Conservation (phyloP, 176 grass and related monocot genomes). For the Olyra latifolia region DNA sequence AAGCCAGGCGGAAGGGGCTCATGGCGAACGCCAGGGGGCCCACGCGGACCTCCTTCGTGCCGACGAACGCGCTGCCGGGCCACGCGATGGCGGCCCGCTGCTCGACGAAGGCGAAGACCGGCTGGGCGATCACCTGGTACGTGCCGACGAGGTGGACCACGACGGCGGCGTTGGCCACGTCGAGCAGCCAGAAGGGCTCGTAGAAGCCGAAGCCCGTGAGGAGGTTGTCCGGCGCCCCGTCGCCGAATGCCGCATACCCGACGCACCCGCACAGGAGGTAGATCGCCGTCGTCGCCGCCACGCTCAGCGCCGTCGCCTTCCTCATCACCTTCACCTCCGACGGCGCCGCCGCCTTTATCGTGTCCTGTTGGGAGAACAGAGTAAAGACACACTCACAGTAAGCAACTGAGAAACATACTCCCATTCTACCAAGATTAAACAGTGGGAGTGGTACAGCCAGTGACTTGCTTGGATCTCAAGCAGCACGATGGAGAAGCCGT, state of each 20-base stretch:
- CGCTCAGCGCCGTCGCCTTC: constrained; percentile 67
- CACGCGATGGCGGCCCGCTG: constrained; percentile 37
- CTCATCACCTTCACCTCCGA: constrained; percentile 81
- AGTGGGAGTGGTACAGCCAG: neutral
- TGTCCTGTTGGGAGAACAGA: constrained; percentile 46
- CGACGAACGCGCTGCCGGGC: constrained; percentile 41
- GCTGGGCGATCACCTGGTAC: constrained; percentile 73
- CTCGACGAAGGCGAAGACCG: constrained; percentile 72
- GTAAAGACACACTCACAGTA: neutral
- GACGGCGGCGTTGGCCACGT: constrained; percentile 85
- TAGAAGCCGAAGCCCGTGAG: constrained; percentile 94
- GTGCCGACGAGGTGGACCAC: constrained; percentile 76
- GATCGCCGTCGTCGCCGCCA: constrained; percentile 60
- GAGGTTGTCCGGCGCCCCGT: constrained; percentile 66
- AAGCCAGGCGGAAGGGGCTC: constrained; percentile 20
- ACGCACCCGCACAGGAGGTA: constrained; percentile 89
- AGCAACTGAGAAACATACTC: neutral
- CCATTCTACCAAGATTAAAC: neutral
- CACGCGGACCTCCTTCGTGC: constrained; percentile 3
- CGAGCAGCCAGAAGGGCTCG: constrained; percentile 90
- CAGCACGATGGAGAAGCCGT: constrained; percentile 18
- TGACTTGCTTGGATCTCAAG: constrained; percentile 36
- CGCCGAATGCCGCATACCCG: constrained; percentile 90
- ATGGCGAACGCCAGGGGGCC: neutral
- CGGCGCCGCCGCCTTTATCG: constrained; percentile 63